Base-by-base conservation (phyloP, 129 eudicot genomes). In the Sambucus nigra region DNA sequence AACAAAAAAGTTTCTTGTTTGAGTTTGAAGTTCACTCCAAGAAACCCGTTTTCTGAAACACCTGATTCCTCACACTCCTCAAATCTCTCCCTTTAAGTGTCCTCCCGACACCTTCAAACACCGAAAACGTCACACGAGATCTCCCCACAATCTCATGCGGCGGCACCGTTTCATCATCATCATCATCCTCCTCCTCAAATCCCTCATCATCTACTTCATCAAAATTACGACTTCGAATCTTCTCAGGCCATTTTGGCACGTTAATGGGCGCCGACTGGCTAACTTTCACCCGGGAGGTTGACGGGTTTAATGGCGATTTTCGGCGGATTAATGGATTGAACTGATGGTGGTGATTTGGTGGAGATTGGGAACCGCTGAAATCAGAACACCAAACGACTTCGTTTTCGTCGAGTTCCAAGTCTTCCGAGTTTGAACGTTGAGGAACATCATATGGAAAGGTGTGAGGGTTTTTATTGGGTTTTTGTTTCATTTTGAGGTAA, bases 61-160 rank as follows among this genome's bases (percentile, higher is more conserved):
- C 94, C 18, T 92, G 92, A 56, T 80, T 88, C 11, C 97, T 74
- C 51, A 88, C 92, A 4, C 79, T 73, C 19, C 94, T 72, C 66
- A 88, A 55, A 47, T 83, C 97, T 57, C 97, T 65, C 12, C 97
- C 97, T 67, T 88, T 88, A 22, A 88, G 82, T 27, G 94, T 88
- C 61, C 94, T 71, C 8, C 94, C 97, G 22, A 66, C 94, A 56
- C 97, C 94, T 49, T 88, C 97, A 18, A 84, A 75, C 42, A 88
- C 94, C 33, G 97, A 88, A 73, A 84, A 80, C 25, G 94, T 77
- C 73, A 75, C 87, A 60, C 80, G 88, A 64, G 94, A 84, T 61
- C 87, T 73, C 40, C 94, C 94, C 38, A 80, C 94, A 49, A 80
- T 80, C 88, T 80, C 94, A 66, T 88, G 97, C 20, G 94, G 97